Conservation (phyloP, 345 rosid genomes). For the Eucalyptus decipiens region DNA sequence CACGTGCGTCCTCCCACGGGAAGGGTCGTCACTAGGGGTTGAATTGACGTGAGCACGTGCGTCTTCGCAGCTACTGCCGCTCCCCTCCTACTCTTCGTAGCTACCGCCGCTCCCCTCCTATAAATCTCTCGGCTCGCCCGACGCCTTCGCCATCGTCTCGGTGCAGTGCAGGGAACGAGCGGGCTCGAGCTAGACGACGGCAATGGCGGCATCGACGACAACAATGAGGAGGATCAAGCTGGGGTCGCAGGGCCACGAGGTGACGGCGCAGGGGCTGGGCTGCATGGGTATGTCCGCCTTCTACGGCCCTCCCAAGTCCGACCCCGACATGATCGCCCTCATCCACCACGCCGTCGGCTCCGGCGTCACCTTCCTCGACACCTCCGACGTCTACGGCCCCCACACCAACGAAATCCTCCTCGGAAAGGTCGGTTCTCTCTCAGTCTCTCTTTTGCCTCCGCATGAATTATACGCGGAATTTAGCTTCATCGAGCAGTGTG, state of each 20-base stretch:
- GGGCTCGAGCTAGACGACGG: not conserved
- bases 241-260: conserved; percentile 40
- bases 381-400: conserved; percentile 37
- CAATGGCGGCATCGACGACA: not conserved
- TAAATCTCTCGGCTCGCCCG: too few relatives aligned
- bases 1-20: too few relatives aligned
- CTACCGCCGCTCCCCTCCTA: too few relatives aligned
- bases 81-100: too few relatives aligned
- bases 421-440: conserved; percentile 5
- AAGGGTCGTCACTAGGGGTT: too few relatives aligned
- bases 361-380: conserved; percentile 45
- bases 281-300: conserved; percentile 47
- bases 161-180: too few relatives aligned
- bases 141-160: too few relatives aligned
- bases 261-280: conserved; percentile 46
- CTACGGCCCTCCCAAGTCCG: conserved; percentile 42
- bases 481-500: too few relatives aligned
- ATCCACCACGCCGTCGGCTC: conserved; percentile 31
- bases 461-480: too few relatives aligned
- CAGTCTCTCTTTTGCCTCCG: too few relatives aligned
- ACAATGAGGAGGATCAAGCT: conserved; percentile 21
- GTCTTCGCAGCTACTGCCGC: too few relatives aligned
- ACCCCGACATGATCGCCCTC: conserved; percentile 34
- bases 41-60: too few relatives aligned
- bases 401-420: conserved; percentile 41